Percentiles rank a stretch among this genome's conserved stretches.
Evolutionary conservation across 805 yeast species (phyloP).

Genomic region (Candida qinlingensis): DNA sequence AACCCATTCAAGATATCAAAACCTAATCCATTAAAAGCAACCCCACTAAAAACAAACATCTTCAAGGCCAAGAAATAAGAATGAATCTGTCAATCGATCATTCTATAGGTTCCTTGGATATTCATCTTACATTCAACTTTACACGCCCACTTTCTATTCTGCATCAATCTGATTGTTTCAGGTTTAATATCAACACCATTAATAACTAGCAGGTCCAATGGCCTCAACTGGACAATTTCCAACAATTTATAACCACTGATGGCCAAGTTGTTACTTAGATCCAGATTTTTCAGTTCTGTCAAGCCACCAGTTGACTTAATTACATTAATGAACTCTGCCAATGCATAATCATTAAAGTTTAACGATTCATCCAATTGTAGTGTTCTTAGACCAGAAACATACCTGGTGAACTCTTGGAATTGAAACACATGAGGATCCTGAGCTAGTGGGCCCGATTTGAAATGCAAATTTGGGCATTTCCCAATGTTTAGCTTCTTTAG

Average conservation of each 20-base stretch:
- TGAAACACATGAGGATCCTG: conserved; percentile 14
- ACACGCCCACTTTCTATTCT: conserved; percentile 8
- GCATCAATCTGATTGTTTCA: conserved; percentile 18
- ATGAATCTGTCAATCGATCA: background rate
- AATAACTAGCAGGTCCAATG: conserved; percentile 12
- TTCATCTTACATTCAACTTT: conserved; percentile 20
- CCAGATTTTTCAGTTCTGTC: conserved; percentile 11
- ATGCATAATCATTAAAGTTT: conserved; percentile 20
- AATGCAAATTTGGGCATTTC: conserved; percentile 18
- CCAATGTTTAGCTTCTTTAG: conserved; percentile 14
- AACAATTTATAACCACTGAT: conserved; percentile 21
- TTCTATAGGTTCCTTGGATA: conserved; percentile 13
- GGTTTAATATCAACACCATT: conserved; percentile 20
- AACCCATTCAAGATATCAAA: conserved; percentile 19
- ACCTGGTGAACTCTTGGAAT: conserved; percentile 16
- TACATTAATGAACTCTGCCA: conserved; percentile 12
- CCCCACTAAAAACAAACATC: conserved; percentile 13
- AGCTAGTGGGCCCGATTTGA: conserved; percentile 14
- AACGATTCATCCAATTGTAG: conserved; percentile 21
- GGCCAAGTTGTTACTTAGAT: conserved; percentile 20
- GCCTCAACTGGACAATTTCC: conserved; percentile 13
- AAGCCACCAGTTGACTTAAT: conserved; percentile 3
- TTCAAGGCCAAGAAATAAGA: conserved; percentile 5
- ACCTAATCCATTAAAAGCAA: conserved; percentile 12
- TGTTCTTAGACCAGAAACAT: conserved; percentile 15